Conservation (phyloP, 345 rosid species). For the Ceriops decandra region DNA sequence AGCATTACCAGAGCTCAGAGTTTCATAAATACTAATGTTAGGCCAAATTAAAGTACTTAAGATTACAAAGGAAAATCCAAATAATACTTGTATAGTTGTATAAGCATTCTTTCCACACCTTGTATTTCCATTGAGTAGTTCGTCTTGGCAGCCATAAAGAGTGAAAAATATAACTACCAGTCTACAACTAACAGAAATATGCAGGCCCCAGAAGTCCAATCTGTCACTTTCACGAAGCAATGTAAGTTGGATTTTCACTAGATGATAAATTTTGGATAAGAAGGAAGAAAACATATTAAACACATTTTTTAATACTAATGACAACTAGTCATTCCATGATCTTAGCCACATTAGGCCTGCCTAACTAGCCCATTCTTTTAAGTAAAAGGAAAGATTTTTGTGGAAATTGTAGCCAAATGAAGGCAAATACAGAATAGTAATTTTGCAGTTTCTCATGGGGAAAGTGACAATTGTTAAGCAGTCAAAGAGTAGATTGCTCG, state of each 20-base stretch:
- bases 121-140: neutral
- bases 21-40: slow-evolving; percentile 9
- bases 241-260: slow-evolving; percentile 9
- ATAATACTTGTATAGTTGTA: neutral
- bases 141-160: neutral
- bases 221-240: neutral
- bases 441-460: neutral
- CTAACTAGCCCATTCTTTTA: neutral
- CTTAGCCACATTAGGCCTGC: neutral
- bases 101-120: neutral
- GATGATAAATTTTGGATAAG: neutral
- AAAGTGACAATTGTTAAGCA: neutral
- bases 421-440: neutral
- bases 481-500: neutral
- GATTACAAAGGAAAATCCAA: neutral
- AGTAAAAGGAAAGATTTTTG: neutral
- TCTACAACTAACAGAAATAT: slow-evolving; percentile 22
- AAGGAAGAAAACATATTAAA: neutral
- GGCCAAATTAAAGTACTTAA: slow-evolving; percentile 9
- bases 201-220: neutral
- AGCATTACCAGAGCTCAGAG: neutral
- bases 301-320: neutral
- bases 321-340: neutral
- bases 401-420: neutral
- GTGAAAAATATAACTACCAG: slow-evolving; percentile 23